A percentile compares a stretch with the other conserved stretches of the same genome.
phyloP scores from a whole-genome alignment of 805 yeast genomes.

The Lipomyces japonicus region DNA sequence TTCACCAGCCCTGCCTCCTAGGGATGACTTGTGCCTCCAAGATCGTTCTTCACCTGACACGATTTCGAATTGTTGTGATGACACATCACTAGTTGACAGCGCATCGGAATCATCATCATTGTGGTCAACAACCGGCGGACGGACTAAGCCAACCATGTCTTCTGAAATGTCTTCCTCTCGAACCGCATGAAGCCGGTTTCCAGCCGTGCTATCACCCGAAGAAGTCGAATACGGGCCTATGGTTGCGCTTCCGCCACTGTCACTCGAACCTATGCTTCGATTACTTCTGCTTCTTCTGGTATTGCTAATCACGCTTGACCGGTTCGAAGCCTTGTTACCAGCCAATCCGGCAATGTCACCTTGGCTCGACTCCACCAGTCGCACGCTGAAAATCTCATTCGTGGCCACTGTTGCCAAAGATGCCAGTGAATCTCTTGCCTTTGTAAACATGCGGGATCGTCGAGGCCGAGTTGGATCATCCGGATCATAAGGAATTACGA shows the following conservation, averaged over 20 bases:
- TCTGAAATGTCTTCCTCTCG: constrained; percentile 26
- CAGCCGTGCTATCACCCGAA: constrained; percentile 4
- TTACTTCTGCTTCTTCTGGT: neutral
- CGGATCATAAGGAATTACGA: constrained; percentile 24
- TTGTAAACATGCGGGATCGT: constrained; percentile 22
- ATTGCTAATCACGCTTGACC: neutral
- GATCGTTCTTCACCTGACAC: constrained; percentile 21
- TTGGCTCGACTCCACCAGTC: constrained; percentile 27
- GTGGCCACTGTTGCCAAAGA: constrained; percentile 33
- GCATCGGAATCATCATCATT: constrained; percentile 1
- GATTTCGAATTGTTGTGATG: constrained; percentile 18
- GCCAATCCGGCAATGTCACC: constrained; percentile 21
- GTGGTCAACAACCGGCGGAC: constrained; percentile 9
- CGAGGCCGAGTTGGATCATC: constrained; percentile 25
- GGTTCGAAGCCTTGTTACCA: neutral
- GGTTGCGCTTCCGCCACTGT: constrained; percentile 10
- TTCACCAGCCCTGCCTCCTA: neutral
- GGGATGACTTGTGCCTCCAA: constrained; percentile 14
- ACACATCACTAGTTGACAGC: neutral
- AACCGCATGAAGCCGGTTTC: constrained; percentile 10
- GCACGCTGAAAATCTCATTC: constrained; percentile 29
- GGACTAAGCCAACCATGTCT: constrained; percentile 9
- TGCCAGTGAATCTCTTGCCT: constrained; percentile 30
- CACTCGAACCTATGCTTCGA: constrained; percentile 10
- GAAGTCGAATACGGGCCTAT: constrained; percentile 23